These are phyloP conservation scores for Hanseniaspora sp. DNA, from an alignment of 1,139 yeast genomes.

Conservation along the genomic window DNA sequence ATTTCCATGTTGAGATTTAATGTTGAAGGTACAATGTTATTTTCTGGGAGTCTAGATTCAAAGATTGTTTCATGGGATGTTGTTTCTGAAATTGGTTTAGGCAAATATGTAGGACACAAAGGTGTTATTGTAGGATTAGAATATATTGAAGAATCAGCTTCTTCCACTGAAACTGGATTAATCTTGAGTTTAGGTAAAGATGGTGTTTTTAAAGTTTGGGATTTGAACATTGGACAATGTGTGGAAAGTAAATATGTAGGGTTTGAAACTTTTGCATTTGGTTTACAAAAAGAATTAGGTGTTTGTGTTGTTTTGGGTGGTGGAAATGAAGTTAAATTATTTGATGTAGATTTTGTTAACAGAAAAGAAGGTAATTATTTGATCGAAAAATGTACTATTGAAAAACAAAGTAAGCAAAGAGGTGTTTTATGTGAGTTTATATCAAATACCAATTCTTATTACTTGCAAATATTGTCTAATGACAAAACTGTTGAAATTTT, in stretches of 20 bases:
- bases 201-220: constrained; percentile 89
- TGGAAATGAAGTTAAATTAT: constrained; percentile 71
- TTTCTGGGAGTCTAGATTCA: constrained; percentile 80
- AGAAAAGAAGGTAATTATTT: constrained; percentile 46
- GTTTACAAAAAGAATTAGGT: constrained; percentile 34
- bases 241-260: constrained; percentile 46
- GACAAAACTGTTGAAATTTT: constrained; percentile 77
- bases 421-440: constrained; percentile 53
- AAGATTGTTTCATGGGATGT: constrained; percentile 87
- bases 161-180: constrained; percentile 21
- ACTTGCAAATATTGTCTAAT: constrained; percentile 61
- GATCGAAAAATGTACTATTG: constrained; percentile 52
- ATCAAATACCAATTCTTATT: constrained; percentile 33
- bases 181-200: constrained; percentile 69
- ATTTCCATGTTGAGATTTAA: constrained; percentile 63
- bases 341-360: constrained; percentile 52
- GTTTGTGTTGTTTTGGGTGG: constrained; percentile 60
- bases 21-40: constrained; percentile 66
- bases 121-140: constrained; percentile 67
- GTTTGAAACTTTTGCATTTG: constrained; percentile 76
- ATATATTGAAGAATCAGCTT: constrained; percentile 32
- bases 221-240: constrained; percentile 76
- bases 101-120: constrained; percentile 77
- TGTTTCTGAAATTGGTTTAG: constrained; percentile 81
- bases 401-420: constrained; percentile 70